Percentiles rank a stretch among this genome's conserved stretches.
Conservation (phyloP, 768 basidiomycete species). For the Sarcodon aspratus region DNA sequence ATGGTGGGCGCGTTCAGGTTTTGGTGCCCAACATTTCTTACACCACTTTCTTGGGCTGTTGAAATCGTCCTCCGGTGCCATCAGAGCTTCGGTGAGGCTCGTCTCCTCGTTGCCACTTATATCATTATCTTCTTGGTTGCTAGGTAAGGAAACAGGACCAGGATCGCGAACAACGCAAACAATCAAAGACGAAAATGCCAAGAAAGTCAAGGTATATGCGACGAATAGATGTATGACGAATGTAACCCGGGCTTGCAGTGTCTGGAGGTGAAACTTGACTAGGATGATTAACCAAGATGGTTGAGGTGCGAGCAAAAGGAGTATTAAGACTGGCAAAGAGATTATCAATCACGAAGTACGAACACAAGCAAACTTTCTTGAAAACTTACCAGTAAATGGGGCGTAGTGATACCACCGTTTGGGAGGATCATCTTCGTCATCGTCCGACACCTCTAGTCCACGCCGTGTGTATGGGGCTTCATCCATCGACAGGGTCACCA, state of each 20-base stretch:
- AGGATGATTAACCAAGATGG: slow-evolving; percentile 63
- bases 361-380: slow-evolving; percentile 9
- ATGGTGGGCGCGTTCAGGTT: slow-evolving; percentile 75
- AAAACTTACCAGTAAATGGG: slow-evolving; percentile 41
- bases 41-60: slow-evolving; percentile 58
- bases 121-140: slow-evolving; percentile 8
- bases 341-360: neutral
- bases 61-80: slow-evolving; percentile 38
- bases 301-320: slow-evolving; percentile 59
- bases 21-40: slow-evolving; percentile 67
- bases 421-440: slow-evolving; percentile 22
- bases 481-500: neutral
- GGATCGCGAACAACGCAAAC: slow-evolving; percentile 67
- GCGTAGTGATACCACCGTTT: slow-evolving; percentile 48
- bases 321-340: slow-evolving; percentile 27
- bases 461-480: neutral
- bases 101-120: slow-evolving; percentile 22
- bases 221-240: slow-evolving; percentile 45
- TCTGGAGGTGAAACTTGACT: slow-evolving; percentile 52
- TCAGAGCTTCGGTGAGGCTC: slow-evolving; percentile 49
- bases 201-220: slow-evolving; percentile 55
- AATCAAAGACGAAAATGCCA: slow-evolving; percentile 63
- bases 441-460: slow-evolving; percentile 6
- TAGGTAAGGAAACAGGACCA: slow-evolving; percentile 34
- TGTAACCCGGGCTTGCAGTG: slow-evolving; percentile 30